Evolutionary conservation across 139 green algal genomes (phyloP).

Genomic region (Chlorella sp.): DNA sequence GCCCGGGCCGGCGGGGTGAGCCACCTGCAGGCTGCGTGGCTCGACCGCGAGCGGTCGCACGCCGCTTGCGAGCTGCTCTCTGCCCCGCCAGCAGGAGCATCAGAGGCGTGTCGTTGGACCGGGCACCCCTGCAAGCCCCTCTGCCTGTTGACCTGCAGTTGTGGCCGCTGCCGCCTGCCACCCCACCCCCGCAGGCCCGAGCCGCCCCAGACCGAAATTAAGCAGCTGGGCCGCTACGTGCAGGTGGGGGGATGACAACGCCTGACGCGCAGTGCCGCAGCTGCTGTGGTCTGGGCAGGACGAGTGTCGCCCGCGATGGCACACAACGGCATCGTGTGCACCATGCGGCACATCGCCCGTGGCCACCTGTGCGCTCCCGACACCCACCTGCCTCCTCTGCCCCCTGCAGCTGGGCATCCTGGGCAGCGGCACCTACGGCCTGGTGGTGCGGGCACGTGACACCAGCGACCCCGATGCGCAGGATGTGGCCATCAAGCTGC

Average conservation of each 20-base stretch:
- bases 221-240: conserved; percentile 34
- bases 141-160: background rate
- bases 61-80: too few species aligned
- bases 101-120: too few species aligned
- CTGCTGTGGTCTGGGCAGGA: background rate
- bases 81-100: too few species aligned
- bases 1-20: too few species aligned
- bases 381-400: background rate
- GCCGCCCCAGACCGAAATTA: conserved; percentile 6
- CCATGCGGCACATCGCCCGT: background rate
- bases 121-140: too few species aligned
- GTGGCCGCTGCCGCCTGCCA: background rate
- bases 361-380: background rate
- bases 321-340: too few species aligned
- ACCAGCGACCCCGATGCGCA: conserved; percentile 7
- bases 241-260: background rate
- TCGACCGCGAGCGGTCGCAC: too few species aligned
- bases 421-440: conserved; percentile 52
- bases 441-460: conserved; percentile 55
- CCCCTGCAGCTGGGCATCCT: conserved; percentile 41
- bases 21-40: too few species aligned
- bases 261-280: background rate
- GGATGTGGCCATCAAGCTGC: conserved; percentile 62
- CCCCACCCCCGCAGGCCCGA: background rate
- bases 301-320: too few species aligned